Percentiles rank a stretch among this genome's conserved stretches.
phyloP scores from a whole-genome alignment of 306 rosid genomes.

The Bauhinia variegata region DNA sequence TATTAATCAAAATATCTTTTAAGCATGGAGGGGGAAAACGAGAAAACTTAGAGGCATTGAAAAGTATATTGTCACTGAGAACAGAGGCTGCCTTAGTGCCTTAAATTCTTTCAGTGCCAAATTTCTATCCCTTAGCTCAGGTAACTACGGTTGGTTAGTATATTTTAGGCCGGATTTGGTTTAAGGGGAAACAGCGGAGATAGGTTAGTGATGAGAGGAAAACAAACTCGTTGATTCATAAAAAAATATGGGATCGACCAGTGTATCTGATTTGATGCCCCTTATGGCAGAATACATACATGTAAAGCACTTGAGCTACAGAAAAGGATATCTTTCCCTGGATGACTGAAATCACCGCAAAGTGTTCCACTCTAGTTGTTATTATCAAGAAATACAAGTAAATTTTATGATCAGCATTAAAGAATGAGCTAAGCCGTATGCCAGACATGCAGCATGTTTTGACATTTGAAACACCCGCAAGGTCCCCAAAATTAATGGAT shows the following conservation, averaged over 20 bases:
- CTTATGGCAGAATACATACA: constrained; percentile 41
- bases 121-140: no score
- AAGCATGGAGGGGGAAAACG: no score
- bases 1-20: no score
- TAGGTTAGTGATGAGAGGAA: background rate
- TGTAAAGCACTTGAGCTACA: constrained; percentile 32
- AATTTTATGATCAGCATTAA: constrained; percentile 40
- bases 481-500: constrained; percentile 62
- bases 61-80: no score
- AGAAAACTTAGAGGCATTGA: no score
- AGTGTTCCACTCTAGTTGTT: constrained; percentile 40
- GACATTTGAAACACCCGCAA: constrained; percentile 43
- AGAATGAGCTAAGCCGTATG: constrained; percentile 35
- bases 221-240: background rate
- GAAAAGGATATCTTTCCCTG: constrained; percentile 37
- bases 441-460: constrained; percentile 37
- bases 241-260: constrained; percentile 11
- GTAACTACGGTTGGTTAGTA: no score
- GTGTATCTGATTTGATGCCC: constrained; percentile 26
- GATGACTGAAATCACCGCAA: constrained; percentile 40
- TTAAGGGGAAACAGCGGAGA: background rate
- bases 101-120: no score
- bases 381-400: constrained; percentile 37
- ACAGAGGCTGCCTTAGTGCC: no score
- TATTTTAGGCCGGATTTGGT: no score